Conservation (phyloP, 2,329 filamentous ascomycete genomes). For the Lasiodiplodia gonubiensis region DNA sequence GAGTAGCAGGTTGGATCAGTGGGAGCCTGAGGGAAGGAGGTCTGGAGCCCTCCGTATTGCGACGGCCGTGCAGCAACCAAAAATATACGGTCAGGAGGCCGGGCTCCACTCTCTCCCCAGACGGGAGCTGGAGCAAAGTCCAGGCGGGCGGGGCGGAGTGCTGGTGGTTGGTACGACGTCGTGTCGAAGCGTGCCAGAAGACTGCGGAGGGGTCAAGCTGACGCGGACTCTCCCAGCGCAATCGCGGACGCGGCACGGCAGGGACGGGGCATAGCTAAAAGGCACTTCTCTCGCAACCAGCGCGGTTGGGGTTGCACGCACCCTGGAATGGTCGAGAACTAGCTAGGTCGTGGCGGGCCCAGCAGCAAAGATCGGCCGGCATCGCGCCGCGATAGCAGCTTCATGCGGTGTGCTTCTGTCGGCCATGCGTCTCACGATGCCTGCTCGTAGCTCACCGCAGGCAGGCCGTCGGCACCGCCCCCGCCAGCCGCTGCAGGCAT, state of each 20-base stretch:
- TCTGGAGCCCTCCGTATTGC: slow-evolving; percentile 8
- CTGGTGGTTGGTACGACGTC: not conserved
- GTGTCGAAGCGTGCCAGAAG: not conserved
- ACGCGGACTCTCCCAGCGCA: not conserved
- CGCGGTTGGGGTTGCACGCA: slow-evolving; percentile 23
- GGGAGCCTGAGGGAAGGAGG: slow-evolving; percentile 18
- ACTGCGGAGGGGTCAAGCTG: slow-evolving; percentile 2
- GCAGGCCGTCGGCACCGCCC: slow-evolving; percentile 1
- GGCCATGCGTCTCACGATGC: not conserved
- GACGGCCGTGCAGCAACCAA: slow-evolving; percentile 22
- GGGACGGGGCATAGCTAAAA: slow-evolving; percentile 6
- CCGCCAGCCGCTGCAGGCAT: slow-evolving; percentile 1
- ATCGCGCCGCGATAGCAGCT: slow-evolving; percentile 3
- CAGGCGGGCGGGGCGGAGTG: not conserved
- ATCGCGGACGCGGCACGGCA: not conserved
- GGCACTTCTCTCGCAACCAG: slow-evolving; percentile 4
- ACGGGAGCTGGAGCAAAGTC: not conserved
- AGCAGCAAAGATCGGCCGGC: slow-evolving; percentile 9
- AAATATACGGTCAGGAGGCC: slow-evolving; percentile 27
- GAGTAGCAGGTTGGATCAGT: slow-evolving; percentile 3
- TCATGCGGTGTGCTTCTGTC: slow-evolving; percentile 9
- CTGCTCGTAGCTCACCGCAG: slow-evolving; percentile 21
- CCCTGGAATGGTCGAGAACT: slow-evolving; percentile 28
- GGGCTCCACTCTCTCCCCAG: slow-evolving; percentile 23
- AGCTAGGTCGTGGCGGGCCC: slow-evolving; percentile 14